These are phyloP conservation scores for Melaleuca alternifolia DNA, from an alignment of 345 rosid species.

Conservation along the genomic window DNA sequence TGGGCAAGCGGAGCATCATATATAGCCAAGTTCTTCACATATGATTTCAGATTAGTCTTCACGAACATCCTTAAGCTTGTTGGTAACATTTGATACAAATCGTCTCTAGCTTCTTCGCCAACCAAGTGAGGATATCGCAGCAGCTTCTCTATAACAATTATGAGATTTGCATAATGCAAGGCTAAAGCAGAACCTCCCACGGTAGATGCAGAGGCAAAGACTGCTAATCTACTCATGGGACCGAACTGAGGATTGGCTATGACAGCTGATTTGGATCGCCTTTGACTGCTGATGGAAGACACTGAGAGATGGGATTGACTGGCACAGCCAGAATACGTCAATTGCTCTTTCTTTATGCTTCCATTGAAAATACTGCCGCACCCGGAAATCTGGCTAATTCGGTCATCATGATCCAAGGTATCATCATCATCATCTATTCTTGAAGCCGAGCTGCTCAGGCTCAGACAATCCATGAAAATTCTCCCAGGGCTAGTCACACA, in stretches of 20 bases:
- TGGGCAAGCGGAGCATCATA: constrained; percentile 94
- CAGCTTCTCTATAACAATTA: constrained; percentile 84
- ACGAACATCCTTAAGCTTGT: constrained; percentile 59
- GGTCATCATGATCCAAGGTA: constrained; percentile 16
- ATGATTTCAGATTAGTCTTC: constrained; percentile 59
- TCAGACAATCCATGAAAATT: constrained; percentile 76
- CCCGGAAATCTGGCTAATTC: constrained; percentile 38
- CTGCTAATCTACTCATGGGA: constrained; percentile 40
- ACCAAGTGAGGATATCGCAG: constrained; percentile 85
- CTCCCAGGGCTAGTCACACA: constrained; percentile 80
- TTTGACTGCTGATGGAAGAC: constrained; percentile 21
- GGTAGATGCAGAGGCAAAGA: constrained; percentile 52
- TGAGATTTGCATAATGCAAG: constrained; percentile 79
- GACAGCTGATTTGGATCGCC: constrained; percentile 7
- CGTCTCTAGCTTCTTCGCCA: constrained; percentile 91
- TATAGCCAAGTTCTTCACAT: constrained; percentile 69
- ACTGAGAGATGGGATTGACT: constrained; percentile 5
- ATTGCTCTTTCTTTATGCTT: constrained; percentile 20
- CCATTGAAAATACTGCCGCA: constrained; percentile 22
- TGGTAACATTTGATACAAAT: constrained; percentile 91
- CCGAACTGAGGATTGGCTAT: constrained; percentile 25
- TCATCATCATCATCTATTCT: constrained; percentile 38
- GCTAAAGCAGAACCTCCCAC: constrained; percentile 90
- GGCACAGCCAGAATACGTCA: constrained; percentile 11
- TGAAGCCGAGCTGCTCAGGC: constrained; percentile 56